Base-by-base conservation (phyloP, 441 rosid genomes). In the Heliophila coronopifolia region DNA sequence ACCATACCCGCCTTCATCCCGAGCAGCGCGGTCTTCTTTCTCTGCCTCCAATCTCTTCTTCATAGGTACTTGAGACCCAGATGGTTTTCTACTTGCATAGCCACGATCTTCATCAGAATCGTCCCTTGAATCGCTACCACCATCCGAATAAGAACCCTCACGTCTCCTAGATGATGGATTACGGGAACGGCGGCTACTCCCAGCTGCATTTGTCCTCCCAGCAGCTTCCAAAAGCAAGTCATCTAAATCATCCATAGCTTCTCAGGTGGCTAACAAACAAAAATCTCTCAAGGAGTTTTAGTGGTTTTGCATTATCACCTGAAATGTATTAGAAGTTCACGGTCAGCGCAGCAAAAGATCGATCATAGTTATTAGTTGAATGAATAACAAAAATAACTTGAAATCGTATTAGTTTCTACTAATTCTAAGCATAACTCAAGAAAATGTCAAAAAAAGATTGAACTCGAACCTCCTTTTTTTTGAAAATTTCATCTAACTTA, bases 161-260 rank as follows among this genome's bases (percentile, higher is more conserved):
- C 66, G 80, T 36, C 78, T 64, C 71, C 87, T 78, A 43, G 78
- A 77, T 6, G 95, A 69, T 10, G 82, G 46, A 14, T 78, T 74
- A 41, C 19, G 63, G 1, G 86, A 66, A 50, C 76, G 83, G 7
- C 85, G 73, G 31, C 73, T 66, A 42, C 78, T 81, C 37, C 85
- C 83, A 4, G 77, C 52, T 2, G 74, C 61, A 27, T 77, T 73
- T 1, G 96, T 75, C 59, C 98, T 87, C 18, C 98, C 98, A 1
- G 98, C 98, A 14, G 98, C 98, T 81, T 87, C 96, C 19, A 87
- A 75, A 31, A 92, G 92, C 76, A 87, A 72, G 67, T 83, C 72
- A 58, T 92, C 98, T 57, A 85, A 73, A 60, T 87, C 96, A 7
- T 77, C 87, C 96, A 84, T 90, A 6, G 59, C 54, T 34, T 12